A percentile compares a stretch with the other conserved stretches of the same genome.
These are phyloP conservation scores for Suillus discolor DNA, from an alignment of 768 basidiomycete species.

Conservation along the genomic window DNA sequence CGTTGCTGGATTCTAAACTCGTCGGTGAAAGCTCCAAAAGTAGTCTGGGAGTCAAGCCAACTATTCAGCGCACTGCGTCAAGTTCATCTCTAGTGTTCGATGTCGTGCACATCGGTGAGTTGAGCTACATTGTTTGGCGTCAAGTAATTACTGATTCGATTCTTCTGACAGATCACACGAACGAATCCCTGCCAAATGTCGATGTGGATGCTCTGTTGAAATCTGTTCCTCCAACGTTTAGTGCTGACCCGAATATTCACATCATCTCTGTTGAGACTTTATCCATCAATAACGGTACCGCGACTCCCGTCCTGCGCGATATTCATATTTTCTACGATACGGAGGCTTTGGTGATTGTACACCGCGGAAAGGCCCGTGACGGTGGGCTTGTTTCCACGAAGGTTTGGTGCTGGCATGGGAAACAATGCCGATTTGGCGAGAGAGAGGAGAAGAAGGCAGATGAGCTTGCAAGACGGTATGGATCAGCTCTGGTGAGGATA, in stretches of 20 bases:
- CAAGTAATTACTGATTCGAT: constrained; percentile 4
- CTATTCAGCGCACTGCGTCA: background rate
- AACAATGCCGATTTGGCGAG: constrained; percentile 51
- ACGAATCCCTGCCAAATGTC: constrained; percentile 48
- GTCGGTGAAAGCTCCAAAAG: constrained; percentile 15
- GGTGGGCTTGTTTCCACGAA: constrained; percentile 67
- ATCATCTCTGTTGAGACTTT: constrained; percentile 80
- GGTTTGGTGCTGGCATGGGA: constrained; percentile 81
- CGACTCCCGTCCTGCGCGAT: constrained; percentile 47
- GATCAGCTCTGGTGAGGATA: constrained; percentile 57
- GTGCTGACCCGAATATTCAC: constrained; percentile 38
- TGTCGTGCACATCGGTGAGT: constrained; percentile 38
- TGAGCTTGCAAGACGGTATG: constrained; percentile 75
- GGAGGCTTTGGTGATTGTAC: constrained; percentile 68
- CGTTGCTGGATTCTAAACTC: constrained; percentile 9
- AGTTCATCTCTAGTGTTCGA: constrained; percentile 12
- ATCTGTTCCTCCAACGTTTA: constrained; percentile 24
- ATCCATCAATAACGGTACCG: constrained; percentile 53
- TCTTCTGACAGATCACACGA: constrained; percentile 37
- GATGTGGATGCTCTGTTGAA: constrained; percentile 51
- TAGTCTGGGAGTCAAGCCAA: constrained; percentile 14
- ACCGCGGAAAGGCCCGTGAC: constrained; percentile 66
- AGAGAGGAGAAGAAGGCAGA: constrained; percentile 66
- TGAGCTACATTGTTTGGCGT: background rate
- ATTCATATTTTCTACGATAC: constrained; percentile 69